These are phyloP conservation scores for Lactarius quietus DNA, from an alignment of 768 basidiomycete genomes.

Conservation along the genomic window DNA sequence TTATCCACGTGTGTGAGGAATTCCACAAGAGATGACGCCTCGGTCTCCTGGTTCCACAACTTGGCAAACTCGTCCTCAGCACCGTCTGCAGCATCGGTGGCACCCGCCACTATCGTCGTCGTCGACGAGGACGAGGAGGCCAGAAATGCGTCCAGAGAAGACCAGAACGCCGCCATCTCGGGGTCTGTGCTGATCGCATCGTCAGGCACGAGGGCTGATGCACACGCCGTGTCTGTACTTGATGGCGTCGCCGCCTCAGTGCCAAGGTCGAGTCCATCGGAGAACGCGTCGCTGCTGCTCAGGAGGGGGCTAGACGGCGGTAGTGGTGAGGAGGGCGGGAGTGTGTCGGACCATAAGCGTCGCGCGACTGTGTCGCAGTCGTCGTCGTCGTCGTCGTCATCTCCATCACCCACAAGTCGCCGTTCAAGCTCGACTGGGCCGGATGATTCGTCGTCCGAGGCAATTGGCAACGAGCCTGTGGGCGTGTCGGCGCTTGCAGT, in stretches of 20 bases:
- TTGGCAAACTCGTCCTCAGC: slow-evolving; percentile 1
- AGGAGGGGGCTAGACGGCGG: slow-evolving; percentile 38
- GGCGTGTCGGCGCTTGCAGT: slow-evolving; percentile 39
- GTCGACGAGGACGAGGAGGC: not conserved
- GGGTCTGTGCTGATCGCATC: not conserved
- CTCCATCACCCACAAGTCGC: not conserved
- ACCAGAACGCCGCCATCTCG: slow-evolving; percentile 20
- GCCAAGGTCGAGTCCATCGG: slow-evolving; percentile 25
- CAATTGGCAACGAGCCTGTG: slow-evolving; percentile 44
- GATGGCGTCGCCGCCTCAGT: not conserved
- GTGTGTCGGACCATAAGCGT: slow-evolving; percentile 29
- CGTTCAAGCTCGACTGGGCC: slow-evolving; percentile 29
- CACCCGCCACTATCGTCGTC: not conserved
- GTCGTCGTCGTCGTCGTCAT: slow-evolving; percentile 16
- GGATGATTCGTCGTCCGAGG: slow-evolving; percentile 42
- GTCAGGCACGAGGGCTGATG: not conserved
- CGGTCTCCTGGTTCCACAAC: slow-evolving; percentile 2
- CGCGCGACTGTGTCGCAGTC: slow-evolving; percentile 8
- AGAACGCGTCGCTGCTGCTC: slow-evolving; percentile 26
- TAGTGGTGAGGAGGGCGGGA: slow-evolving; percentile 35
- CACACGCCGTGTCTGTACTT: not conserved
- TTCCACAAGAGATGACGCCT: not conserved
- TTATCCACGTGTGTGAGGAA: slow-evolving; percentile 4
- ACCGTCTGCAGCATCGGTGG: not conserved
- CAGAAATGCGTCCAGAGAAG: slow-evolving; percentile 18